Base-by-base conservation (phyloP, 441 rosid species). In the Populus hybrid region DNA sequence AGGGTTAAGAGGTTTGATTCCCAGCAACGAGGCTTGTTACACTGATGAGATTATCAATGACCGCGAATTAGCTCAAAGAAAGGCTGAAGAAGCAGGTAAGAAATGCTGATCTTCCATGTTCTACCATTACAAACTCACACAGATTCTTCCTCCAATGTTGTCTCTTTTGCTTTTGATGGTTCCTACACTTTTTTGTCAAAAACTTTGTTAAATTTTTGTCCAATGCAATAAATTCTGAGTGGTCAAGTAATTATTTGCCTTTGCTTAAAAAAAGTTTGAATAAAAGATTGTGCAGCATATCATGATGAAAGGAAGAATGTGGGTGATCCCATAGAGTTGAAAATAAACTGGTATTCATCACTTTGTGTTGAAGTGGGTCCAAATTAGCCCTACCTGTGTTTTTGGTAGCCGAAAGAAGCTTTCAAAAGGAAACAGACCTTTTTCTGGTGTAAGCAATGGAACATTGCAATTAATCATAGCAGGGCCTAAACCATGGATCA, bases 81-180 rank as follows among this genome's bases (percentile, higher is more conserved):
- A 93, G 86, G 99, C 98, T 80, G 95, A 86, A 86, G 98, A 95
- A 91, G 95, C 99, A 85, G 99, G 99, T 95, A 72, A 36, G 20
- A 59, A n/a, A n/a, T 59, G 24, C 26, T 21, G 8, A n/a, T 21
- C 1, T 59, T 59, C 24, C 65, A 59, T 59, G 36, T 2, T 36
- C 32, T 69, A 6, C 38, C 65, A 59, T 59, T 59, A 46, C 6
- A 30, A 21, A 67, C 68, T 23, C 36, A 73, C 20, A 11, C 16
- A 8, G 72, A 65, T 34, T 67, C 67, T 67, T 76, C 71, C 78
- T 46, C 34, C 71, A 32, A 30, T 75, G 40, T 32, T 40, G 54
- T 36, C 28, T 64, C 59, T 64, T 74, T 36, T 24, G 65, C 50
- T 10, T 10, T n/a, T 23, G 11, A 36, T 16, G 34, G 20, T 74